Percentiles rank a stretch among this genome's conserved stretches.
phyloP scores from a whole-genome alignment of 495 filamentous ascomycete species.

The Penicillium waksmanii region DNA sequence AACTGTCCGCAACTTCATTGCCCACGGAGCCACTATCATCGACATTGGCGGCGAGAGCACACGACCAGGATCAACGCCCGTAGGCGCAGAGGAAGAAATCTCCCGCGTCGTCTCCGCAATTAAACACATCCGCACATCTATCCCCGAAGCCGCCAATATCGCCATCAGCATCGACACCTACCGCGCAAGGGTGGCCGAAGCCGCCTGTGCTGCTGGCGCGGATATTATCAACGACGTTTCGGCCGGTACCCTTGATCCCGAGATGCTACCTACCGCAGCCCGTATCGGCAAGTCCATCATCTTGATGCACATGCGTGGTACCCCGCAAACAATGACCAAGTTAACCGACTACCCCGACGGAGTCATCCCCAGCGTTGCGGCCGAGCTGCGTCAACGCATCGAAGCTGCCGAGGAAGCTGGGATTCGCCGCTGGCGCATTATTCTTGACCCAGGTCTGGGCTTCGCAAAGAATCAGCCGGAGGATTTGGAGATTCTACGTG shows the following conservation, averaged over 20 bases:
- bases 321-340: slow-evolving; percentile 77
- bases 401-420: slow-evolving; percentile 80
- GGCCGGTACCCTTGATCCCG: slow-evolving; percentile 74
- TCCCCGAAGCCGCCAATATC: slow-evolving; percentile 61
- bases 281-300: slow-evolving; percentile 78
- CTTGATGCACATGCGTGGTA: slow-evolving; percentile 96
- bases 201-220: slow-evolving; percentile 79
- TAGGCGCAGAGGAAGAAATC: slow-evolving; percentile 73
- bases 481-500: slow-evolving; percentile 77
- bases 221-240: slow-evolving; percentile 97
- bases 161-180: slow-evolving; percentile 92
- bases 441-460: slow-evolving; percentile 91
- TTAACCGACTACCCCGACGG: slow-evolving; percentile 73
- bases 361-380: slow-evolving; percentile 67
- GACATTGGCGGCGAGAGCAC: slow-evolving; percentile 95
- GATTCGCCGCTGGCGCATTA: slow-evolving; percentile 87
- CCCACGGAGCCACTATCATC: slow-evolving; percentile 75
- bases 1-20: slow-evolving; percentile 62
- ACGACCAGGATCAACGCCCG: slow-evolving; percentile 68
- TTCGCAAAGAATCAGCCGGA: slow-evolving; percentile 85
- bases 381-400: slow-evolving; percentile 72
- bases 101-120: slow-evolving; percentile 79
- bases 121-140: slow-evolving; percentile 64
- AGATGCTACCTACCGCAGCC: slow-evolving; percentile 84
- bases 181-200: slow-evolving; percentile 80